Evolutionary conservation across 1,139 yeast genomes (phyloP).

Genomic region (Pichia sp.): DNA sequence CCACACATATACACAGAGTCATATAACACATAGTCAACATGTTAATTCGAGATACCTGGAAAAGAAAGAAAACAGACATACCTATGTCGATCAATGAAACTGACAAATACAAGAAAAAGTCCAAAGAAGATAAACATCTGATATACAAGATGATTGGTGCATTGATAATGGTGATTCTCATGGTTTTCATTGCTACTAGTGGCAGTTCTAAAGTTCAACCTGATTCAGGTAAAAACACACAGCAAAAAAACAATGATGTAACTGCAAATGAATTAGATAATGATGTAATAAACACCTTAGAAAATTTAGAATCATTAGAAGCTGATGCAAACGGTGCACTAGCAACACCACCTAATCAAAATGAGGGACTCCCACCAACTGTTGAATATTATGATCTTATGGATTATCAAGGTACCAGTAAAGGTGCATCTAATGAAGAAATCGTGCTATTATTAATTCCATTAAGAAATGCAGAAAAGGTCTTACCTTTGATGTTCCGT

Average conservation of each 20-base stretch:
- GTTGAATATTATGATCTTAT: constrained; percentile 64
- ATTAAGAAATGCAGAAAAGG: constrained; percentile 76
- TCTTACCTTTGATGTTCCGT: constrained; percentile 79
- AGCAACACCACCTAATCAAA: constrained; percentile 17
- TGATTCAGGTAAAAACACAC: too few relatives aligned
- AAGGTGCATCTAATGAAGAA: constrained; percentile 59
- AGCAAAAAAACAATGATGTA: not conserved
- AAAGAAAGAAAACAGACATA: constrained; percentile 12
- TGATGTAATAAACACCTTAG: not conserved
- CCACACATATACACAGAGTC: too few relatives aligned
- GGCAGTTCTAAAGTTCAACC: too few relatives aligned
- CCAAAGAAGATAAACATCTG: not conserved
- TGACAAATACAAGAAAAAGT: not conserved
- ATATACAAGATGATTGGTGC: constrained; percentile 3
- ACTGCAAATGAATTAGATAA: not conserved
- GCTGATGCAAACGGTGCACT: constrained; percentile 10
- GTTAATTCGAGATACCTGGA: constrained; percentile 16
- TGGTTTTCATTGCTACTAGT: not conserved
- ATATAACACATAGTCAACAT: not conserved
- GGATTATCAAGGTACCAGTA: constrained; percentile 52
- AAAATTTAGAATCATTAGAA: constrained; percentile 4
- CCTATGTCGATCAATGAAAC: constrained; percentile 9
- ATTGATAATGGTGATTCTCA: not conserved
- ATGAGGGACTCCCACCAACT: constrained; percentile 13
- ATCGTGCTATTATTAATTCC: constrained; percentile 74